These are phyloP conservation scores for Moesziomyces antarcticus DNA, from an alignment of 1,284 basidiomycete species.

Conservation along the genomic window DNA sequence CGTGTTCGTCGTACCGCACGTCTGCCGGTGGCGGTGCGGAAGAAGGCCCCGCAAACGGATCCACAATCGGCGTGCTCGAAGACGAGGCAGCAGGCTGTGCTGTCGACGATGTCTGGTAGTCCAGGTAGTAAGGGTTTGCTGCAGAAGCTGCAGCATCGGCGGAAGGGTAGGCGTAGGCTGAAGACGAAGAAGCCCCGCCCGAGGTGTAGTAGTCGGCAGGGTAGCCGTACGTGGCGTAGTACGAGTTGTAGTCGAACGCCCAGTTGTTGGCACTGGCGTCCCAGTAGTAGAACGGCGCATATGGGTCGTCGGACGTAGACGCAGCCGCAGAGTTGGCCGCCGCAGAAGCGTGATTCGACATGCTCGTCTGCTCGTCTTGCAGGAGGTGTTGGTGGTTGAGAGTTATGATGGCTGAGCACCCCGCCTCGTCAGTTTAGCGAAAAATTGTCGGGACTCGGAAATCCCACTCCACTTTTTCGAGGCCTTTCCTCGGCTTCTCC, in stretches of 20 bases:
- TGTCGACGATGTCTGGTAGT: conserved; percentile 1
- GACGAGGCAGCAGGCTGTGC: neutral
- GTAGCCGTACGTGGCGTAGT: conserved; percentile 60
- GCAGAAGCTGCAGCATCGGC: conserved; percentile 7
- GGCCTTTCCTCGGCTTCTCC: conserved; percentile 1
- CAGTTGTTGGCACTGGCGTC: conserved; percentile 57
- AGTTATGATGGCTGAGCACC: neutral
- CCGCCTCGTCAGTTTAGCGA: neutral
- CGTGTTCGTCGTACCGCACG: conserved; percentile 29
- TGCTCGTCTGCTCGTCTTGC: conserved; percentile 1
- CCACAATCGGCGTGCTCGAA: conserved; percentile 6
- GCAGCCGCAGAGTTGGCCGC: conserved; percentile 7
- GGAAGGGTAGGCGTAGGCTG: neutral
- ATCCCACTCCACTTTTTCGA: conserved; percentile 11
- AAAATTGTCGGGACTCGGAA: conserved; percentile 13
- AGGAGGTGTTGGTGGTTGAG: too few relatives aligned
- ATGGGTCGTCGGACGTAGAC: conserved; percentile 52
- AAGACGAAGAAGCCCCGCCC: conserved; percentile 17
- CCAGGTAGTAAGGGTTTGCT: conserved; percentile 23
- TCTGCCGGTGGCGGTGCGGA: conserved; percentile 6
- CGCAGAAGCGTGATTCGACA: conserved; percentile 1
- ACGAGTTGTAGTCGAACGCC: conserved; percentile 66
- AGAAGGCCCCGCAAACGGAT: conserved; percentile 13
- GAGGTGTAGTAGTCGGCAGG: conserved; percentile 41
- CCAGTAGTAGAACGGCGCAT: conserved; percentile 67